These are phyloP conservation scores for Heterobasidion parviporum DNA, from an alignment of 1,284 basidiomycete genomes.

Conservation along the genomic window DNA sequence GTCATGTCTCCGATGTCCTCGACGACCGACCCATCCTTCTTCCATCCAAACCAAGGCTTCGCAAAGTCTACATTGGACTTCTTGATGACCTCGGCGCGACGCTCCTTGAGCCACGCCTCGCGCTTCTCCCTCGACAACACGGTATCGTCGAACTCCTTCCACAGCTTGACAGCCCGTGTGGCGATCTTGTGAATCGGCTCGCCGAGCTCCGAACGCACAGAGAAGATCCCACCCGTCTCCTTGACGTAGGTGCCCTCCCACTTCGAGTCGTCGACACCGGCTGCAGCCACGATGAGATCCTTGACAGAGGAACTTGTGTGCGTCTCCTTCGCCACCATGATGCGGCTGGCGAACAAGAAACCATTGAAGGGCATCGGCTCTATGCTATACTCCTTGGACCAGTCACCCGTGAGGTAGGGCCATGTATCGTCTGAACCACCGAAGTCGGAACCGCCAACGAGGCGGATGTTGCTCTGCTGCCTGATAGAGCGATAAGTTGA, in stretches of 20 bases:
- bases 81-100: slow-evolving; percentile 83
- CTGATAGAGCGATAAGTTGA: slow-evolving; percentile 88
- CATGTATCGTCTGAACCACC: slow-evolving; percentile 93
- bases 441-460: slow-evolving; percentile 96
- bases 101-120: slow-evolving; percentile 78
- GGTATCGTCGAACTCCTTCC: slow-evolving; percentile 97
- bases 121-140: slow-evolving; percentile 98
- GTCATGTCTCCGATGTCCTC: slow-evolving; percentile 94
- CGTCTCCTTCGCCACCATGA: slow-evolving; percentile 98
- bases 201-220: slow-evolving; percentile 95
- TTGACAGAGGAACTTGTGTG: slow-evolving; percentile 93
- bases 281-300: slow-evolving; percentile 89
- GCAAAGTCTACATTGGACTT: slow-evolving; percentile 94
- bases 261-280: slow-evolving; percentile 85
- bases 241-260: slow-evolving; percentile 97
- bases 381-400: slow-evolving; percentile 81
- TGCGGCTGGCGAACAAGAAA: slow-evolving; percentile 90
- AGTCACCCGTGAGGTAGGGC: slow-evolving; percentile 96
- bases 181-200: slow-evolving; percentile 99
- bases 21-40: slow-evolving; percentile 82
- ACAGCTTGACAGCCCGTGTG: slow-evolving; percentile 91
- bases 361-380: slow-evolving; percentile 99
- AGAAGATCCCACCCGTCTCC: slow-evolving; percentile 93
- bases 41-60: slow-evolving; percentile 96
- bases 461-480: slow-evolving; percentile 80